phyloP scores from a whole-genome alignment of 228 moss, liverwort and hornwort genomes.

The Sphagnum fallax region DNA sequence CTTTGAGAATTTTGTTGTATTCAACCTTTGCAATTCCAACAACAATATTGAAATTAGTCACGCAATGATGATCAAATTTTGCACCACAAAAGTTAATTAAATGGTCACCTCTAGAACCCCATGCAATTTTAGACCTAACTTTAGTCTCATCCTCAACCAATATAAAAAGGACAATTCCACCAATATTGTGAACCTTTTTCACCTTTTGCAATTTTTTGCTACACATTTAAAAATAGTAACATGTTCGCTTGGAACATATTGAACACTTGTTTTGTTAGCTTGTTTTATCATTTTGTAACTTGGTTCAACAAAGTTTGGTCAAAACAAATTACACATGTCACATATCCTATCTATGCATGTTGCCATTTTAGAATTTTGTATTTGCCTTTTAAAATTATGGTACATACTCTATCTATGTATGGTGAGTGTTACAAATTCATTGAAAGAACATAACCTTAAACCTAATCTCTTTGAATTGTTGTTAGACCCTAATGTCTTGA shows the following conservation, averaged over 20 bases:
- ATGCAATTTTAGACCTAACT: neutral
- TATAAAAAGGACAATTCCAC: neutral
- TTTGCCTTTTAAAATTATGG: no score
- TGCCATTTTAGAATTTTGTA: no score
- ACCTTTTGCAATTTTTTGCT: neutral
- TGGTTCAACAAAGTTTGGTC: neutral
- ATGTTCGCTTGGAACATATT: conserved; percentile 1
- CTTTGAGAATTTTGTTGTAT: neutral
- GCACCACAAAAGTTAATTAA: neutral
- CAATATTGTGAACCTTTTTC: neutral
- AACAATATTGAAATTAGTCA: neutral
- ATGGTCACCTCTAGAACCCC: neutral
- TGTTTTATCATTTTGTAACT: neutral
- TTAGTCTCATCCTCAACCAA: conserved; percentile 1
- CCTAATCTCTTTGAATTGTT: no score
- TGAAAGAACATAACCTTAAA: no score
- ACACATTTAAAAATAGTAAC: neutral
- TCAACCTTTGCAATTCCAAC: neutral
- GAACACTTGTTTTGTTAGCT: neutral
- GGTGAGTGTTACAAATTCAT: no score
- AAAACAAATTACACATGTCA: conserved; percentile 2
- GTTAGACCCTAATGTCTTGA: no score
- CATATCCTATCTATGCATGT: no score
- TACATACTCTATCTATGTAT: no score
- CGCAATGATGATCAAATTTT: neutral